A percentile compares a stretch with the other conserved stretches of the same genome.
Conservation (phyloP, 139 green algal species). For the Coelastrella sp. region DNA sequence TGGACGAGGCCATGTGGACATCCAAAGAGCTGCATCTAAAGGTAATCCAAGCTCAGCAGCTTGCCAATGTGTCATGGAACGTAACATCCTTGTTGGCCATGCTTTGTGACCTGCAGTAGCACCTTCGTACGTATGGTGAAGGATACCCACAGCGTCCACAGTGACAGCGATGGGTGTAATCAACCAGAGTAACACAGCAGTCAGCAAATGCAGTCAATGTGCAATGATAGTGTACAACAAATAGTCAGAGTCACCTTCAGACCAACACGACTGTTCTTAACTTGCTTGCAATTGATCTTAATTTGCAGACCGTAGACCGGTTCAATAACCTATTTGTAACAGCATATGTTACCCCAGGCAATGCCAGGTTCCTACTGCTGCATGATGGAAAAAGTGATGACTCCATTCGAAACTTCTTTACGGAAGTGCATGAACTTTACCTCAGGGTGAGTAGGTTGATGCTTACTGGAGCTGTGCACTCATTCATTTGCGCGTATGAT, state of each 20-base stretch:
- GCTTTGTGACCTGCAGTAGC: too few species aligned
- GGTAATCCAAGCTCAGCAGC: constrained; percentile 15
- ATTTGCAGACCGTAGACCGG: constrained; percentile 82
- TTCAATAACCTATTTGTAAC: constrained; percentile 95
- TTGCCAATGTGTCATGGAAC: background rate
- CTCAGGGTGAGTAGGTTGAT: too few species aligned
- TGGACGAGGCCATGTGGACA: constrained; percentile 92
- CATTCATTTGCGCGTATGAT: background rate
- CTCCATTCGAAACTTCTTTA: constrained; percentile 87
- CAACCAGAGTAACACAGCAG: too few species aligned
- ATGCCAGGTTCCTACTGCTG: constrained; percentile 90
- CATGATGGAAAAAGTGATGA: constrained; percentile 88
- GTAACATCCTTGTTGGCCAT: too few species aligned
- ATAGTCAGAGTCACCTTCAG: too few species aligned
- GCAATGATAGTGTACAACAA: too few species aligned
- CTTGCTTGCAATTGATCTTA: too few species aligned
- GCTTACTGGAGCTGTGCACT: background rate
- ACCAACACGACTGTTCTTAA: too few species aligned
- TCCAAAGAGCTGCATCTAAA: constrained; percentile 86
- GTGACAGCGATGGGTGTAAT: too few species aligned
- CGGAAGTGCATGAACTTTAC: constrained; percentile 93
- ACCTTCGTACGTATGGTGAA: too few species aligned
- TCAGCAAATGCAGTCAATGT: too few species aligned
- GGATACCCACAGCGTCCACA: too few species aligned
- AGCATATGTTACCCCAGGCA: constrained; percentile 81